phyloP scores from a whole-genome alignment of 305 asterid genomes.

The Stenogyne calaminthoides region DNA sequence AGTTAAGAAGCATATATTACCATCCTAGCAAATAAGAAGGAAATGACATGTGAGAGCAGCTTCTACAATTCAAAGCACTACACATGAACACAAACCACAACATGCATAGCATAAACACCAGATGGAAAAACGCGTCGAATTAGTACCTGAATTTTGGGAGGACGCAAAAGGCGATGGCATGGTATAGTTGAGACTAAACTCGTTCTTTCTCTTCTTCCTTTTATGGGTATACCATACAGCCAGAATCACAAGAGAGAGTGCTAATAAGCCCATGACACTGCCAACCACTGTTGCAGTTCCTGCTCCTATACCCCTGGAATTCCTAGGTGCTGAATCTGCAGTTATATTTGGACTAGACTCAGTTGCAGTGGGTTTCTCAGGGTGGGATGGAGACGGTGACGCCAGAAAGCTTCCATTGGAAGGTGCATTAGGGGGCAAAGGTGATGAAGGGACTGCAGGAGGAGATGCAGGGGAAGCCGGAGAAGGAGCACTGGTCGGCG shows the following conservation, averaged over 20 bases:
- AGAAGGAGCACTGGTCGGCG: slow-evolving; percentile 36
- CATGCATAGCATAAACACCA: neutral
- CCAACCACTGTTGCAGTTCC: slow-evolving; percentile 63
- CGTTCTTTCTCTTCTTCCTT: slow-evolving; percentile 54
- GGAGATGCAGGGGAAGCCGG: slow-evolving; percentile 32
- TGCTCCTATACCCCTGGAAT: slow-evolving; percentile 41
- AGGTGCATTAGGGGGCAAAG: slow-evolving; percentile 43
- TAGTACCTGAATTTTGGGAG: slow-evolving; percentile 84
- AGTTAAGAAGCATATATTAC: neutral
- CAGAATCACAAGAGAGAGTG: slow-evolving; percentile 58
- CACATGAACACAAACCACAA: neutral
- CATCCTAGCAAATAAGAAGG: neutral
- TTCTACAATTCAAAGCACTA: slow-evolving; percentile 2
- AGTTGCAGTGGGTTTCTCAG: slow-evolving; percentile 72
- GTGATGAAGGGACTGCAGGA: slow-evolving; percentile 35
- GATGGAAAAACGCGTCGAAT: slow-evolving; percentile 16
- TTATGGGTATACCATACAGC: slow-evolving; percentile 63
- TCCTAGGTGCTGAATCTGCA: slow-evolving; percentile 39
- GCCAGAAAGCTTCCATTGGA: slow-evolving; percentile 33
- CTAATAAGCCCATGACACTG: slow-evolving; percentile 59
- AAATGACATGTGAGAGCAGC: neutral
- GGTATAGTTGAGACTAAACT: slow-evolving; percentile 43
- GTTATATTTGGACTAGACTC: slow-evolving; percentile 42
- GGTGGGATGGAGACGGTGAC: slow-evolving; percentile 38
- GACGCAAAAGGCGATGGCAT: slow-evolving; percentile 77